Conservation (phyloP, 2,329 filamentous ascomycete species). For the Aspergillus amoenus region DNA sequence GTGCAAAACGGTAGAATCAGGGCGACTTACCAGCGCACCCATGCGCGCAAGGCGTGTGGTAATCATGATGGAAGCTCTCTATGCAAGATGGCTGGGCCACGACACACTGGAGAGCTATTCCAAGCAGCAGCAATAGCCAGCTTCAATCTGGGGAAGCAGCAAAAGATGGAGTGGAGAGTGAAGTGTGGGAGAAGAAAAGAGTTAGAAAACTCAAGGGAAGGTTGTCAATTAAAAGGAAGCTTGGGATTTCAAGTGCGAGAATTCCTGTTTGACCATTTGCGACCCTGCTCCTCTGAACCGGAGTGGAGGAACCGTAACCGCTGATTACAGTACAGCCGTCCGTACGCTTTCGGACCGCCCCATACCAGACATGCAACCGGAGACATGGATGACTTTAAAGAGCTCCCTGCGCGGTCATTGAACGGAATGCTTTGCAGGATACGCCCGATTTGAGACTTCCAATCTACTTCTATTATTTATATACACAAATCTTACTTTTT, state of each 20-base stretch:
- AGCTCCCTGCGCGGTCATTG: conserved; percentile 11
- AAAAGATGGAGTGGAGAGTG: conserved; percentile 36
- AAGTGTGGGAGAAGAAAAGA: conserved; percentile 30
- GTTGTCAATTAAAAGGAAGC: conserved; percentile 38
- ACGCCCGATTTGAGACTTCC: background rate
- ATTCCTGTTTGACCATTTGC: conserved; percentile 24
- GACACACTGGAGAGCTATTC: conserved; percentile 38
- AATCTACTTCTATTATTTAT: background rate
- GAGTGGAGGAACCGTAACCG: conserved; percentile 41
- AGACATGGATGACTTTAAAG: conserved; percentile 31
- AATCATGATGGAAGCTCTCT: conserved; percentile 48
- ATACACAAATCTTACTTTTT: background rate
- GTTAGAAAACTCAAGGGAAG: conserved; percentile 36
- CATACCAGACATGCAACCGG: conserved; percentile 27
- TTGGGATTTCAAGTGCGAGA: conserved; percentile 33
- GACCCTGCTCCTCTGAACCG: conserved; percentile 29
- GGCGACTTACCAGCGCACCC: conserved; percentile 47
- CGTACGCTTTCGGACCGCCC: conserved; percentile 27
- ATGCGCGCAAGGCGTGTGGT: conserved; percentile 48
- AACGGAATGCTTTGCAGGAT: background rate
- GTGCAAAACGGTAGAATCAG: conserved; percentile 11
- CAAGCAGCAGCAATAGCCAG: conserved; percentile 33
- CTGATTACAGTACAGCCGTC: conserved; percentile 33
- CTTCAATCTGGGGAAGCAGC: conserved; percentile 40
- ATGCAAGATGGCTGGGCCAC: conserved; percentile 36